Conservation (phyloP, 148 eudicot species). For the Bassia scoparia region DNA sequence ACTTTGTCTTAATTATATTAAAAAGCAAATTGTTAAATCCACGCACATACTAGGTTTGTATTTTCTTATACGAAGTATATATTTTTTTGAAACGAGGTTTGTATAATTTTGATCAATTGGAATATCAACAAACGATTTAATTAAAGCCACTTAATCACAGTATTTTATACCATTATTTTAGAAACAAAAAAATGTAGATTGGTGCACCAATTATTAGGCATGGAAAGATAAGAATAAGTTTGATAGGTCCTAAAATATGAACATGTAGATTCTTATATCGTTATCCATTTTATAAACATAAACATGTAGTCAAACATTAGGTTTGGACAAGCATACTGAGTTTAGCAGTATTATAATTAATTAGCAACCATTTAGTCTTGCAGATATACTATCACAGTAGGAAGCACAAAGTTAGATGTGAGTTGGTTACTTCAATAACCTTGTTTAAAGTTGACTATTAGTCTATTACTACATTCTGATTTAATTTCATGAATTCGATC, state of each 20-base stretch:
- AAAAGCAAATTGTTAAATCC: too few relatives aligned
- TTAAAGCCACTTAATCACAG: not conserved
- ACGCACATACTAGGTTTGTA: too few relatives aligned
- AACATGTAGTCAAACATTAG: conserved; percentile 11
- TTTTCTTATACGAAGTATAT: too few relatives aligned
- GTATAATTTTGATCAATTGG: too few relatives aligned
- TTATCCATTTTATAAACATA: not conserved
- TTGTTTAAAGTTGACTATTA: not conserved
- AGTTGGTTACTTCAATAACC: not conserved
- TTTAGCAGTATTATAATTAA: not conserved
- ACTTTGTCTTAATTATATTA: too few relatives aligned
- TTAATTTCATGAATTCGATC: too few relatives aligned
- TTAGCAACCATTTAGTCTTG: not conserved
- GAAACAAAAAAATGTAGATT: not conserved
- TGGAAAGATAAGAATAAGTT: conserved; percentile 2
- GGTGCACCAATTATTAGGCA: conserved; percentile 14
- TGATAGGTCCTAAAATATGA: not conserved
- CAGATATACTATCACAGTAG: not conserved
- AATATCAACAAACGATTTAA: too few relatives aligned
- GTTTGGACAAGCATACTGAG: not conserved
- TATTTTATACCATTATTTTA: not conserved
- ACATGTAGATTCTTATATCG: not conserved
- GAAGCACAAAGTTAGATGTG: not conserved
- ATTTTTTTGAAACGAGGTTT: too few relatives aligned
- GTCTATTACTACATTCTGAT: too few relatives aligned